These are phyloP conservation scores for Ogataea glucozyma DNA, from an alignment of 805 yeast genomes.

Conservation along the genomic window DNA sequence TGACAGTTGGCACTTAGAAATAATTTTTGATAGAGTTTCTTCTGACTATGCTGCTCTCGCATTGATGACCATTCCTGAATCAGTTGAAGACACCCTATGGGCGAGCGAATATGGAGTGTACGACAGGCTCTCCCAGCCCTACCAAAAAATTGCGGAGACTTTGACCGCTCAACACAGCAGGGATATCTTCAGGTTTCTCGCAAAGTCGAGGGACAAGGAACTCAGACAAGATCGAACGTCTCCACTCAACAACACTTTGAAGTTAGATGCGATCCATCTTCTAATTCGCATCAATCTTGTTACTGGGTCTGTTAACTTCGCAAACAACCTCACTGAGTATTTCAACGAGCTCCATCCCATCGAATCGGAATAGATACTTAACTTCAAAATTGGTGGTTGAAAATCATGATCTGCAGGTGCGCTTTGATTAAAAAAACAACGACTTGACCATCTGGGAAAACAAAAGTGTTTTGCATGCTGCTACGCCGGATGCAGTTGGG, in stretches of 20 bases:
- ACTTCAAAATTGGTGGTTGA: conserved; percentile 45
- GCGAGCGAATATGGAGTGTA: conserved; percentile 56
- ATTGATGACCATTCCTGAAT: conserved; percentile 46
- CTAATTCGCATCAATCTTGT: conserved; percentile 39
- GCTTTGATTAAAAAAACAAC: conserved; percentile 48
- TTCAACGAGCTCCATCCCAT: conserved; percentile 52
- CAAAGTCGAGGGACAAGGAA: conserved; percentile 12
- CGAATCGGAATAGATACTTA: conserved; percentile 49
- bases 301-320: conserved; percentile 57
- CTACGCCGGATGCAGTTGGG: conserved; percentile 2
- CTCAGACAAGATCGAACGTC: conserved; percentile 47
- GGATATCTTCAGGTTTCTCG: conserved; percentile 44
- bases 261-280: background rate
- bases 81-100: conserved; percentile 58
- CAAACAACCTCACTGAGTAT: conserved; percentile 48
- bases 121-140: conserved; percentile 51
- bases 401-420: conserved; percentile 53
- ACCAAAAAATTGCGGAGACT: conserved; percentile 47
- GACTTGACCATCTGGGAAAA: conserved; percentile 50
- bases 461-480: conserved; percentile 9
- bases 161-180: conserved; percentile 45
- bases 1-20: conserved; percentile 49
- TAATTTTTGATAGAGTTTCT: conserved; percentile 55
- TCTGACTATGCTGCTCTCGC: conserved; percentile 55
- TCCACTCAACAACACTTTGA: background rate